These are phyloP conservation scores for Pseudocercospora pini-densiflorae DNA, from an alignment of 2,329 filamentous ascomycete genomes.

Conservation along the genomic window DNA sequence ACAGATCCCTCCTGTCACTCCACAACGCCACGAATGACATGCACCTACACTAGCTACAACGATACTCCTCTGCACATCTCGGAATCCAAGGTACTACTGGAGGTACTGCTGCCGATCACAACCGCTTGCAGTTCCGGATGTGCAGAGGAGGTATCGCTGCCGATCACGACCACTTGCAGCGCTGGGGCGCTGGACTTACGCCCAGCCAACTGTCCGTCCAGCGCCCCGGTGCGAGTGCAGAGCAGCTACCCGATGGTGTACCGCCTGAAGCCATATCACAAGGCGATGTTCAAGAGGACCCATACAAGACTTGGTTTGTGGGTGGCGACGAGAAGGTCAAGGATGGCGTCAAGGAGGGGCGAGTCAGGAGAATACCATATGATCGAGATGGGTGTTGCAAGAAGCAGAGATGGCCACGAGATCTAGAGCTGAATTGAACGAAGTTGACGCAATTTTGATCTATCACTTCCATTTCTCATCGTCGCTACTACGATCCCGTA, in stretches of 20 bases:
- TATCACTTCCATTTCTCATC: too few relatives aligned
- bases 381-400: neutral
- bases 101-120: neutral
- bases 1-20: constrained; percentile 51
- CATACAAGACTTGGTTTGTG: neutral
- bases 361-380: neutral
- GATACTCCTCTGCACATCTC: constrained; percentile 61
- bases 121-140: neutral
- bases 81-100: neutral
- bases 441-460: too few relatives aligned
- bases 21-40: constrained; percentile 81
- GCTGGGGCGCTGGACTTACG: too few relatives aligned
- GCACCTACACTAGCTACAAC: constrained; percentile 73
- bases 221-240: too few relatives aligned
- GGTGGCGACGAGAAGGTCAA: neutral
- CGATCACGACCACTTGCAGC: neutral
- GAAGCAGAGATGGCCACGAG: too few relatives aligned
- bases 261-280: too few relatives aligned
- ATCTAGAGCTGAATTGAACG: too few relatives aligned
- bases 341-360: neutral
- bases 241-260: too few relatives aligned
- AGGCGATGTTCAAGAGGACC: too few relatives aligned
- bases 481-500: too few relatives aligned
- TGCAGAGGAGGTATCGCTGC: neutral
- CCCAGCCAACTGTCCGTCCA: too few relatives aligned